Evolutionary conservation across 2,329 filamentous ascomycete genomes (phyloP).

Genomic region (Onygenales sp.): DNA sequence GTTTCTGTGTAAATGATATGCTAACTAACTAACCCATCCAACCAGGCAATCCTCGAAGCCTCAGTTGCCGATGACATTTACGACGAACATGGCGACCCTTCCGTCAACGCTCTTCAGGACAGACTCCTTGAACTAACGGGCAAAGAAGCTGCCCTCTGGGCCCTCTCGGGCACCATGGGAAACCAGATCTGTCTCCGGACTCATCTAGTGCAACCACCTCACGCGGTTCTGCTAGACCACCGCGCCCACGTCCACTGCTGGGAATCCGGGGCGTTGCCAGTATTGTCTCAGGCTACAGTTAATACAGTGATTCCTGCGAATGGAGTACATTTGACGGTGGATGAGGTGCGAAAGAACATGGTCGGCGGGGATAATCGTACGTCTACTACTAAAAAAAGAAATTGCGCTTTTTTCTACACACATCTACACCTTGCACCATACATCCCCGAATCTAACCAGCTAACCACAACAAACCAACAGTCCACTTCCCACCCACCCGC

Average conservation of each 20-base stretch:
- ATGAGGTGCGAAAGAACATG: constrained; percentile 23
- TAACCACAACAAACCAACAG: constrained; percentile 3
- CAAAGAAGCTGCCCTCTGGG: constrained; percentile 24
- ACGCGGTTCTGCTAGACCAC: constrained; percentile 24
- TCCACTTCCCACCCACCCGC: constrained; percentile 22
- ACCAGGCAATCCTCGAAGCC: constrained; percentile 20
- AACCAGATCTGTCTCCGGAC: constrained; percentile 28
- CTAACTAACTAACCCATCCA: background rate
- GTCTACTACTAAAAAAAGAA: background rate
- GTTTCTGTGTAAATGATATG: background rate
- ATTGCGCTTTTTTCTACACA: background rate
- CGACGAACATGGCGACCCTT: constrained; percentile 19
- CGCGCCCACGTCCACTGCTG: constrained; percentile 25
- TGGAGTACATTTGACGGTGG: constrained; percentile 24
- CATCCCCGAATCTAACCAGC: background rate
- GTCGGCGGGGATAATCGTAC: constrained; percentile 19
- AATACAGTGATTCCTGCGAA: constrained; percentile 22
- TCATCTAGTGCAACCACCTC: constrained; percentile 24
- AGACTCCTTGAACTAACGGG: constrained; percentile 23
- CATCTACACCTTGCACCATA: background rate
- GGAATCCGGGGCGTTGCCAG: constrained; percentile 22
- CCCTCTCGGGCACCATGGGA: constrained; percentile 31
- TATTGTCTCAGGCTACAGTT: constrained; percentile 24
- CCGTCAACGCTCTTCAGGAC: constrained; percentile 21
- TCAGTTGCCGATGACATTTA: constrained; percentile 27